Evolutionary conservation across 2,329 filamentous ascomycete genomes (phyloP), one percentile per base, ranked within the genome.

Genomic region (Chrysoporthe cubensis): DNA sequence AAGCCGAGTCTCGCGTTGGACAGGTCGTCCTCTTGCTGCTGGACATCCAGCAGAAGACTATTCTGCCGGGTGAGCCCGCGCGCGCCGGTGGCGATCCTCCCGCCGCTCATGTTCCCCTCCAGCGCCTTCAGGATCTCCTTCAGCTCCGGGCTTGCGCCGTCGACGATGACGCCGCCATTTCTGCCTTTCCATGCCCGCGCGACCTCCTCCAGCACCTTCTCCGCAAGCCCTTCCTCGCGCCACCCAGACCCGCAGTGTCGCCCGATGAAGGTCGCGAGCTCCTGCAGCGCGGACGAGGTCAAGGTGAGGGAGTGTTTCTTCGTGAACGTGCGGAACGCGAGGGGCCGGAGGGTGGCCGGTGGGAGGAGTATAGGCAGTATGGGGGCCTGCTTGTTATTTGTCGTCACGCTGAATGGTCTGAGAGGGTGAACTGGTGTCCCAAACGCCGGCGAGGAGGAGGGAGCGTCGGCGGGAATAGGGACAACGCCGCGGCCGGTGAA

Each of bases 261-360:
- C 13, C 96, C 96, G 64, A 99, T 91, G 78, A 99, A 99, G 1
- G 88, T 86, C 26, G 96, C 94, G 43, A 99, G 85, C 59, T 92
- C 88, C 77, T 95, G 90, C 5, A 99, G 83, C 0, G 96, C 93
- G 0, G 94, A 89, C 0, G 95, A 96, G 8, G 92, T 94, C 64
- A 99, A 87, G 0, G 94, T 98, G 66, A 99, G 84, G 73, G 95
- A 96, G 80, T 99, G 93, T 76, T 98, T 99, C 79, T 97, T 97
- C 1, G 96, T 99, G 72, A 99, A 97, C 0, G 93, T 96, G 59
- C 96, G 89, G 76, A 99, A 98, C 9, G 96, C 96, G 26, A 98
- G 85, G 2, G 96, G 95, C 70, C 96, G 87, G 52, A 99, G 82
- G 0, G 92, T 96, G 11, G 93, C 88, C 0, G 94, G 92, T 3